Percentiles rank a stretch among this genome's conserved stretches.
These are phyloP conservation scores for Trypanosoma melophagium DNA, from an alignment of 208 protist species.

Conservation along the genomic window DNA sequence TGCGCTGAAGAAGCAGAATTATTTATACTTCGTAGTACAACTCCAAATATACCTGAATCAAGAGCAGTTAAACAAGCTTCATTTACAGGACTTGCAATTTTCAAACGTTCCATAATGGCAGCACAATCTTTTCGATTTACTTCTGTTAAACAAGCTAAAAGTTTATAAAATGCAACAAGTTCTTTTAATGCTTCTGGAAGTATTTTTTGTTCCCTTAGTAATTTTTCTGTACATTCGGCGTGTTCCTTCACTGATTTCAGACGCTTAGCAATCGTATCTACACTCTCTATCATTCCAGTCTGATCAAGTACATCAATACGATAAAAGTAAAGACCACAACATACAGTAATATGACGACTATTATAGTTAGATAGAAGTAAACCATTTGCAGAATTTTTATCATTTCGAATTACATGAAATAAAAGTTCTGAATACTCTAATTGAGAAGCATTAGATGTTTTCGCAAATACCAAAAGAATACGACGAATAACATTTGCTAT, in stretches of 20 bases:
- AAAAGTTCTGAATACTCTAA: slow-evolving; percentile 14
- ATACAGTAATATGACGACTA: slow-evolving; percentile 70
- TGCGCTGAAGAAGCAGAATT: neutral
- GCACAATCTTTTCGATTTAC: slow-evolving; percentile 40
- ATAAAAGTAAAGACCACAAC: slow-evolving; percentile 73
- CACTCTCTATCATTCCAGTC: slow-evolving; percentile 14
- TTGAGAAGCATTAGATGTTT: slow-evolving; percentile 10
- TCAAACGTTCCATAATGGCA: slow-evolving; percentile 65
- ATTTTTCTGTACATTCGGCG: slow-evolving; percentile 23
- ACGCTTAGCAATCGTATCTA: slow-evolving; percentile 6
- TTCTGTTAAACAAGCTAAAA: slow-evolving; percentile 51
- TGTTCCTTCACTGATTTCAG: slow-evolving; percentile 22
- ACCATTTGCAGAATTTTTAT: slow-evolving; percentile 11
- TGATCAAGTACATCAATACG: slow-evolving; percentile 55
- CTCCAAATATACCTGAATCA: slow-evolving; percentile 60
- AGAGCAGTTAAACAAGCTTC: slow-evolving; percentile 51
- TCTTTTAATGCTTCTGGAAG: slow-evolving; percentile 47
- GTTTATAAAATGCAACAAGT: slow-evolving; percentile 32
- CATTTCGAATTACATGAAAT: slow-evolving; percentile 23
- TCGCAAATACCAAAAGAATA: slow-evolving; percentile 25
- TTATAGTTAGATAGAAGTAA: slow-evolving; percentile 25
- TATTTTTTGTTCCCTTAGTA: slow-evolving; percentile 25
- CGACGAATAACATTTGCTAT: slow-evolving; percentile 22
- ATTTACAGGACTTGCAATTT: slow-evolving; percentile 59
- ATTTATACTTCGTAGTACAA: slow-evolving; percentile 39